These are phyloP conservation scores for Tilletia horrida DNA, from an alignment of 1,284 basidiomycete species.

Conservation along the genomic window DNA sequence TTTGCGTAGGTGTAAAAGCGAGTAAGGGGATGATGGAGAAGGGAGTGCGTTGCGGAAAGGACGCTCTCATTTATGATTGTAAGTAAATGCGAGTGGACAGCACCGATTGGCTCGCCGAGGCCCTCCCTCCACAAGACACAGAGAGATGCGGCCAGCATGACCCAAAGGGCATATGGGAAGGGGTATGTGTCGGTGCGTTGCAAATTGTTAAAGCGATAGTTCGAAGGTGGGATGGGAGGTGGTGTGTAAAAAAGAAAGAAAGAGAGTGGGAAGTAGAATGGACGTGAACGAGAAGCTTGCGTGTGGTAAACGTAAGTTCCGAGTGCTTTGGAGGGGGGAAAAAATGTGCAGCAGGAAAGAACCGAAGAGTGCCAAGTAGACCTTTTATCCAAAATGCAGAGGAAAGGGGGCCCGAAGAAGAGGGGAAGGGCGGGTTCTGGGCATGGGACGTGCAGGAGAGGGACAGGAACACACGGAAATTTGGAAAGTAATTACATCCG, in stretches of 20 bases:
- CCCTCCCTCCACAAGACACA: too few species aligned
- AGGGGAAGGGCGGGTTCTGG: neutral
- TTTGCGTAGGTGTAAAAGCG: too few species aligned
- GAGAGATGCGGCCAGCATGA: too few species aligned
- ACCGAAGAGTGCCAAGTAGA: neutral
- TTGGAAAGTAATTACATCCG: neutral
- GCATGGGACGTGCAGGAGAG: neutral
- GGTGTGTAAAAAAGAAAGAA: conserved; percentile 9
- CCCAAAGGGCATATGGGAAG: too few species aligned
- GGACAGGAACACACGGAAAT: neutral
- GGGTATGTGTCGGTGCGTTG: too few species aligned
- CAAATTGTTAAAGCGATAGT: neutral
- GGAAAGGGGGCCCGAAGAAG: neutral
- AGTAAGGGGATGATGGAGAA: too few species aligned
- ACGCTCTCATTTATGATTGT: too few species aligned
- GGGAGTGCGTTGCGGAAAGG: too few species aligned
- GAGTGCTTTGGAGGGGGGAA: conserved; percentile 2
- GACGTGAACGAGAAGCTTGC: neutral
- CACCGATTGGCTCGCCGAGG: too few species aligned
- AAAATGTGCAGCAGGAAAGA: neutral
- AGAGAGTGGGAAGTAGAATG: conserved; percentile 8
- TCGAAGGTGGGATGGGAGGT: neutral
- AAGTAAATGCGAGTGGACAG: too few species aligned
- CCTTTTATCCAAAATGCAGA: neutral
- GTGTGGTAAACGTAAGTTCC: neutral